Evolutionary conservation across 2,329 filamentous ascomycete genomes (phyloP), one percentile per base, ranked within the genome.

Genomic region (Venturia carpophila): DNA sequence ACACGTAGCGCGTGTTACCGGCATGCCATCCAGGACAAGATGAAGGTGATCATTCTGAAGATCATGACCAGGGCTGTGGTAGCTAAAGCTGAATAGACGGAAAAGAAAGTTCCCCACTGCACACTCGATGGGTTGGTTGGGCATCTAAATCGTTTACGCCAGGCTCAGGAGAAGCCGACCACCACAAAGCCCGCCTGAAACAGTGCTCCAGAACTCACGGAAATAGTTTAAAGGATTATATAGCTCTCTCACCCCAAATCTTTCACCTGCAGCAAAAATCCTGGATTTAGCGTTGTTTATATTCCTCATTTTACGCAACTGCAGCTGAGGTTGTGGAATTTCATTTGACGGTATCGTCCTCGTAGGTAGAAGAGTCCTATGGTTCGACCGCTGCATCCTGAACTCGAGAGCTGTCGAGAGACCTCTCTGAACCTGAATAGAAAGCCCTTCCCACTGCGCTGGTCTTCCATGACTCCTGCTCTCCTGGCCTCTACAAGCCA

Each of bases 1-100:
- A 99, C 92, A 71, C 97, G 99, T 24, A 99, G 84, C 79, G 96
- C 95, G 69, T 93, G 93, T 77, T 97, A 97, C n/a, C 93, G 86
- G 74, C 97, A 92, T 0, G 94, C 93, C 58, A 97, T 82, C 92
- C 92, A 99, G 68, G 97, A 87, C 0, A 99, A 80, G 58, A 84
- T 84, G 74, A 97, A 97, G 0, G 93, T 97, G 73, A 97, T 86
- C 70, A 96, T 86, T 70, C 94, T 93, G 79, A 99, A 97, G 24
- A 97, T 79, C 61, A 94, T 85, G 72, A 99, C 96, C 13, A 99
- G 79, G 0, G 94, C 94, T 0, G 94, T 87, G 52, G 97, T 87
- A 65, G 97, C 84, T 47, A 87, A 87, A 90, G 76, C 97, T 65
- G 94, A 96, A 75, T 97, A 99, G 0, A 96, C 87, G 0, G 94